Evolutionary conservation across 805 yeast species (phyloP), one percentile per base, ranked within the genome.

Genomic region (Nakazawaea anatomiae): DNA sequence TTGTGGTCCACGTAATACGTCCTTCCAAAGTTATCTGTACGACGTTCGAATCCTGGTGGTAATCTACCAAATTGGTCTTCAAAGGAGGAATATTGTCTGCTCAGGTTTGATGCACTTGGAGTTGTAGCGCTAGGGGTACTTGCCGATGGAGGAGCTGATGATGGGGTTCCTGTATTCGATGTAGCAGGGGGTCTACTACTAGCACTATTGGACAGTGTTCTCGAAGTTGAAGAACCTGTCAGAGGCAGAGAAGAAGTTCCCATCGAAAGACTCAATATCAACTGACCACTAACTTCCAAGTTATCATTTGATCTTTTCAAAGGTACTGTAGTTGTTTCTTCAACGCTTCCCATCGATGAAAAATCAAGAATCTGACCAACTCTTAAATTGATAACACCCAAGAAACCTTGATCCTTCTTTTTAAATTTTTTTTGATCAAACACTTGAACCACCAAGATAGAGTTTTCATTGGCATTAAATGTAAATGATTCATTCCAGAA

Each of bases 1-100:
- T 92, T 90, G 71, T 94, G 99, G 70, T 94, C 99, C 38, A 94
- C 99, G 65, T 92, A 94, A 70, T 94, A 94, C 1, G 98, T 92
- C 64, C 99, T 82, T 31, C 99, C 99, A 62, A 90, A 88, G 67
- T 90, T 89, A 68, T 94, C 99, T 1, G 98, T 91, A 70, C 99
- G 81, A 60, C 99, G 83, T 69, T 94, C 99, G 98, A 99, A 94
- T 4, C 99, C 99, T 6, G 97, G 89, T 3, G 99, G 99, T 58
- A 94, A 76, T 64, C 97, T 78, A 42, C 99, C 99, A 60, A 83
- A 82, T 67, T 92, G 98, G 70, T 94, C 99, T 70, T 94, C 99
- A 66, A 94, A 94, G 1, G 98, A 89, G 5, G 96, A 87, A 60
- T 84, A 85, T 62, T 85, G 95, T 61, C 90, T 80, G 58, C 70